Percentiles rank a stretch among this genome's conserved stretches.
Evolutionary conservation across 2,329 filamentous ascomycete species (phyloP).

Genomic region (Colletotrichum orbiculare): DNA sequence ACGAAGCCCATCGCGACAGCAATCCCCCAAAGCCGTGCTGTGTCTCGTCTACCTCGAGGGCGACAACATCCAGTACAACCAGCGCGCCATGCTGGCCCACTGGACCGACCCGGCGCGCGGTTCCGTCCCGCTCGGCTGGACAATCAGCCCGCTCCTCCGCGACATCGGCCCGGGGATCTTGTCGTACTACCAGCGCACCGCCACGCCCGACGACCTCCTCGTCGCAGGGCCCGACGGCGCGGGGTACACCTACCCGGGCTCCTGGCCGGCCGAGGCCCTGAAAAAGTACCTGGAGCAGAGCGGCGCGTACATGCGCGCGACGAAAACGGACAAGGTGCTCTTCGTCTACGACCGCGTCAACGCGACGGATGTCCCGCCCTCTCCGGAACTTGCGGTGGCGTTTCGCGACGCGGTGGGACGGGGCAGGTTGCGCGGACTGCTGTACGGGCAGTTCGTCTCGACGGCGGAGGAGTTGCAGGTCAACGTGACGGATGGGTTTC

Average conservation of each 20-base stretch:
- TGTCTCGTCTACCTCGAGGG: slow-evolving; percentile 24
- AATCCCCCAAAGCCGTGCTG: not conserved
- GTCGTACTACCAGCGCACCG: slow-evolving; percentile 18
- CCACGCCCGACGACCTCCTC: slow-evolving; percentile 19
- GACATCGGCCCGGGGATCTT: slow-evolving; percentile 18
- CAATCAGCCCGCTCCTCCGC: slow-evolving; percentile 18
- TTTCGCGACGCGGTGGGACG: slow-evolving; percentile 19
- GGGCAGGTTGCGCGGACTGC: slow-evolving; percentile 7
- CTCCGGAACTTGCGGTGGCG: not conserved
- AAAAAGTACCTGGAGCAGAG: slow-evolving; percentile 4
- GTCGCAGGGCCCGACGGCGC: slow-evolving; percentile 20
- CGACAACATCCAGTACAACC: slow-evolving; percentile 20
- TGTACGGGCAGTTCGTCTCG: slow-evolving; percentile 19
- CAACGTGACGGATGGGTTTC: slow-evolving; percentile 2
- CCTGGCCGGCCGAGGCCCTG: slow-evolving; percentile 15
- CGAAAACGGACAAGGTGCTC: slow-evolving; percentile 12
- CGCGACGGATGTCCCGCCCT: slow-evolving; percentile 9
- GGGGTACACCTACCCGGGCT: slow-evolving; percentile 17
- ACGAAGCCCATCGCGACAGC: not conserved
- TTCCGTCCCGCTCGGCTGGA: slow-evolving; percentile 21
- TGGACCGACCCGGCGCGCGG: slow-evolving; percentile 20
- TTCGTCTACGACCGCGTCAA: slow-evolving; percentile 27
- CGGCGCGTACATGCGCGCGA: slow-evolving; percentile 5
- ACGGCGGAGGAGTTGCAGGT: slow-evolving; percentile 11
- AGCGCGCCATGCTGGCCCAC: slow-evolving; percentile 20